phyloP scores from a whole-genome alignment of 371 early-diverging fungal genomes.

The Haplosporangium sp. region DNA sequence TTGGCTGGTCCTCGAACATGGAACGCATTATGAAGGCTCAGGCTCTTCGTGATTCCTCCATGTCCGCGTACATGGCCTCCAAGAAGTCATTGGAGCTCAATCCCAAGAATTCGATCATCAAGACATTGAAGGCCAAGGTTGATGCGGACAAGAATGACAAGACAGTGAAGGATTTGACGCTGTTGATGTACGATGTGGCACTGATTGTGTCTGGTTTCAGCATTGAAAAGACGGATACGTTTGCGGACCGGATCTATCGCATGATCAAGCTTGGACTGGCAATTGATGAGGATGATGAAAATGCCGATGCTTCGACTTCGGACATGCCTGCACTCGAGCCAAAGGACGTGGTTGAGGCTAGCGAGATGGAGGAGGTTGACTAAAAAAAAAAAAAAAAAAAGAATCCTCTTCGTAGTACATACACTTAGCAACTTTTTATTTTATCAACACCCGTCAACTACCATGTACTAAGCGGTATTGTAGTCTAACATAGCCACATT shows the following conservation, averaged over 20 bases:
- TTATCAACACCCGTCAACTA: too few relatives aligned
- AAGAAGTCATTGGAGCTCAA: conserved; percentile 99
- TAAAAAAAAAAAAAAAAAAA: conserved; percentile 60
- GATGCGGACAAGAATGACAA: conserved; percentile 92
- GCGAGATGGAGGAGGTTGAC: conserved; percentile 97
- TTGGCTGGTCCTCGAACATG: conserved; percentile 99
- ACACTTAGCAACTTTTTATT: not conserved
- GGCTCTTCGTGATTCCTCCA: conserved; percentile 95
- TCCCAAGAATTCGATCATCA: conserved; percentile 92
- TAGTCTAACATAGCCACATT: too few relatives aligned
- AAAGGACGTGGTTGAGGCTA: conserved; percentile 73
- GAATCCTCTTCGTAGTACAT: not conserved
- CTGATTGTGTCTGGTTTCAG: conserved; percentile 95
- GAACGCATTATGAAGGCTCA: conserved; percentile 99
- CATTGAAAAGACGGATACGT: conserved; percentile 91
- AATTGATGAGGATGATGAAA: conserved; percentile 75
- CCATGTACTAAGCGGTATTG: too few relatives aligned
- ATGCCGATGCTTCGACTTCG: conserved; percentile 55
- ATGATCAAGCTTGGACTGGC: conserved; percentile 96
- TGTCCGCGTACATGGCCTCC: conserved; percentile 97
- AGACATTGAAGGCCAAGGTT: conserved; percentile 88
- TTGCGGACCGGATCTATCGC: conserved; percentile 94
- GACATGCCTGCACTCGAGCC: conserved; percentile 78
- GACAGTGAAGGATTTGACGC: conserved; percentile 94
- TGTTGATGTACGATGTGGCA: conserved; percentile 92